These are phyloP conservation scores for Lactarius hatsudake DNA, from an alignment of 768 basidiomycete species.

Conservation along the genomic window DNA sequence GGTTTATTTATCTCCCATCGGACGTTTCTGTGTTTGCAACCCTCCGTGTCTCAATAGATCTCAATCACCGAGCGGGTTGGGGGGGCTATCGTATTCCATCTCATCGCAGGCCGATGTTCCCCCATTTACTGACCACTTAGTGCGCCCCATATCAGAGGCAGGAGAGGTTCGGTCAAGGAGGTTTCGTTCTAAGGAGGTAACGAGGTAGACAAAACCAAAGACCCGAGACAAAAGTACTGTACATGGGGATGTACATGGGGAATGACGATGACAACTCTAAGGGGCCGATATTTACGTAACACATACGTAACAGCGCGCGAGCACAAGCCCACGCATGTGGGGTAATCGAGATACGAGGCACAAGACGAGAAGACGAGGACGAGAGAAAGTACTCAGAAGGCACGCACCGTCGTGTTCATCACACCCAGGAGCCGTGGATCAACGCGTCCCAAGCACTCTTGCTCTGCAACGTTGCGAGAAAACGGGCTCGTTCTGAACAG, in stretches of 20 bases:
- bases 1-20: background rate
- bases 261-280: background rate
- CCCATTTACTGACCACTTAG: background rate
- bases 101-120: background rate
- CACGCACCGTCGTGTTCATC: conserved; percentile 22
- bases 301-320: background rate
- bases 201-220: background rate
- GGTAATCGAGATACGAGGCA: background rate
- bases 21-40: background rate
- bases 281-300: background rate
- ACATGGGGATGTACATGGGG: background rate
- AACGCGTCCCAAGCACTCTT: conserved; percentile 68
- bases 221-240: background rate
- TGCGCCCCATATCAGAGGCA: background rate
- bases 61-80: background rate
- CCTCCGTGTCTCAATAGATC: background rate
- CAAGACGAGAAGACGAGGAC: background rate
- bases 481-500: conserved; percentile 44
- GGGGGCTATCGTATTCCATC: background rate
- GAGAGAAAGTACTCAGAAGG: background rate
- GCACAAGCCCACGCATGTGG: background rate
- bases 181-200: background rate
- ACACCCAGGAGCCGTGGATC: conserved; percentile 66
- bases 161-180: background rate
- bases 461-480: conserved; percentile 55